A percentile compares a stretch with the other conserved stretches of the same genome.
Conservation (phyloP, 2,329 filamentous ascomycete species). For the Phyllosticta ampelicida region DNA sequence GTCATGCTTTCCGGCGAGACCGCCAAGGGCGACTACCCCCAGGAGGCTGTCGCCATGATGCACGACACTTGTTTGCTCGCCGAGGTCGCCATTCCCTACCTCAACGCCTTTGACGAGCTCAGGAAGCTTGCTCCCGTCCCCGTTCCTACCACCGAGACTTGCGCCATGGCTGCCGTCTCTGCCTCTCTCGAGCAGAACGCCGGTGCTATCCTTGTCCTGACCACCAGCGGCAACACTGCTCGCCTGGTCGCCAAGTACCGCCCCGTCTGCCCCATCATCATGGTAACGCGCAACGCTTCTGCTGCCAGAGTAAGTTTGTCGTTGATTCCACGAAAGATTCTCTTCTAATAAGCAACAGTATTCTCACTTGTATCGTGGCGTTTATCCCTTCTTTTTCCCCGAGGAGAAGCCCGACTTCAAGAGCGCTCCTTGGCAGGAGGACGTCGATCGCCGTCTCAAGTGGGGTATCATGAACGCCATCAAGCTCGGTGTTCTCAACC, state of each 20-base stretch:
- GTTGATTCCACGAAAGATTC: not conserved
- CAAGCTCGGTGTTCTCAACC: slow-evolving; percentile 63
- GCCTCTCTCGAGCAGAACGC: slow-evolving; percentile 94
- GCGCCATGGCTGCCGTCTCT: slow-evolving; percentile 92
- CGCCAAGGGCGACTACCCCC: slow-evolving; percentile 91
- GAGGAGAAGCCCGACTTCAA: slow-evolving; percentile 92
- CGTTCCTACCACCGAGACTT: slow-evolving; percentile 81
- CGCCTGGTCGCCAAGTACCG: slow-evolving; percentile 97
- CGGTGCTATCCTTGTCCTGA: slow-evolving; percentile 89
- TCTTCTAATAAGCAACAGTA: slow-evolving; percentile 41
- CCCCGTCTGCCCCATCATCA: slow-evolving; percentile 97
- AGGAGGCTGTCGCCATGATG: slow-evolving; percentile 93
- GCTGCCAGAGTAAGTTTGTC: slow-evolving; percentile 55
- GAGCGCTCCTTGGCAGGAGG: slow-evolving; percentile 93
- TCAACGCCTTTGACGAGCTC: slow-evolving; percentile 93
- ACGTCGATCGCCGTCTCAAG: slow-evolving; percentile 94
- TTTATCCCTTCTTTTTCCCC: slow-evolving; percentile 93
- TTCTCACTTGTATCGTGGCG: slow-evolving; percentile 90
- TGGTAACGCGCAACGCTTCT: slow-evolving; percentile 81
- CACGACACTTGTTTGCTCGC: slow-evolving; percentile 94
- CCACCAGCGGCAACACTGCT: slow-evolving; percentile 86
- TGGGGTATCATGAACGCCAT: slow-evolving; percentile 88
- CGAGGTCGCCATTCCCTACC: slow-evolving; percentile 94
- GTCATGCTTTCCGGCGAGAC: slow-evolving; percentile 99
- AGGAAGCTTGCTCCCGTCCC: slow-evolving; percentile 73